Conservation (phyloP, 78 protist genomes). For the Dictyostelium intermedium region DNA sequence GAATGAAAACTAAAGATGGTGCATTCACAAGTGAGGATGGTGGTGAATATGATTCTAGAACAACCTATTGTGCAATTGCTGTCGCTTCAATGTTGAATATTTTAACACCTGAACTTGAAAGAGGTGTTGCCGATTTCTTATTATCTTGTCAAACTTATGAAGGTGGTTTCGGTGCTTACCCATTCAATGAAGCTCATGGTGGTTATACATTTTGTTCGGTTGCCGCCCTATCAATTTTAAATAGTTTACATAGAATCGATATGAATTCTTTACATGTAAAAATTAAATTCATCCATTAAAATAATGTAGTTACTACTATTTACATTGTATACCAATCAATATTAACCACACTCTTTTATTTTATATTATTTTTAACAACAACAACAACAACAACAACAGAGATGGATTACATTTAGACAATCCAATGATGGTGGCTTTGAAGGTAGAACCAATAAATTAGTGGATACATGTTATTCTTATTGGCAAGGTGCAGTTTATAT, state of each 20-base stretch:
- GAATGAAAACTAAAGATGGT: constrained; percentile 68
- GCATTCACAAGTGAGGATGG: constrained; percentile 91
- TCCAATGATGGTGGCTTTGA: constrained; percentile 96
- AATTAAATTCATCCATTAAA: not conserved
- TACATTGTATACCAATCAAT: no score
- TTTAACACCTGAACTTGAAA: constrained; percentile 17
- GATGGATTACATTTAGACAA: constrained; percentile 94
- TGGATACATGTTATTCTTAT: constrained; percentile 97
- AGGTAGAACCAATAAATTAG: constrained; percentile 98
- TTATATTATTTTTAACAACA: no score
- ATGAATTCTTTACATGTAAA: constrained; percentile 43
- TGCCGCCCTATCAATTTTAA: constrained; percentile 90
- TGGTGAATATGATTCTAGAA: constrained; percentile 92
- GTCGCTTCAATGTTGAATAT: constrained; percentile 76
- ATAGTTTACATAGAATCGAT: constrained; percentile 64
- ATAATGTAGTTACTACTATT: no score
- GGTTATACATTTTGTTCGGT: constrained; percentile 98
- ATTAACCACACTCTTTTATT: no score
- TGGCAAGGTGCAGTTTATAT: constrained; percentile 94
- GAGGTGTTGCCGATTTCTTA: constrained; percentile 81
- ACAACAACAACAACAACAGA: no score
- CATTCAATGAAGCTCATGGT: constrained; percentile 98
- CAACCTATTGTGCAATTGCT: constrained; percentile 89
- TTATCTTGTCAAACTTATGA: constrained; percentile 96
- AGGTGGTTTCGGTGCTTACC: constrained; percentile 96